A percentile compares a stretch with the other conserved stretches of the same genome.
Conservation (phyloP, 768 basidiomycete genomes). For the Suillus clintonianus region DNA sequence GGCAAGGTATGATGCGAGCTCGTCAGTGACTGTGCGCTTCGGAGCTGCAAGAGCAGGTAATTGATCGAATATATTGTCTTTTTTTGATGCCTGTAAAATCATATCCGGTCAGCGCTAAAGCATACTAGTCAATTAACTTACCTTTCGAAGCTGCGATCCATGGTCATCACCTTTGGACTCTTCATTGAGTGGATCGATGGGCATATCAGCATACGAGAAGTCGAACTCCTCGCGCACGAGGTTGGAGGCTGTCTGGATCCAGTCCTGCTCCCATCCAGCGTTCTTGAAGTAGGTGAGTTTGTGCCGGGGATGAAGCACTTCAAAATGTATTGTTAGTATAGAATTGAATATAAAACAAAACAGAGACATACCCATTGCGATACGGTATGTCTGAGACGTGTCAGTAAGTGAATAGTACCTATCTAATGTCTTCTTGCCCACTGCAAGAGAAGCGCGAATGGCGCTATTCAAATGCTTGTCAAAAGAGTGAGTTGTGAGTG, state of each 20-base stretch:
- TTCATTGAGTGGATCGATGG: neutral
- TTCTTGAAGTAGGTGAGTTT: conserved; percentile 32
- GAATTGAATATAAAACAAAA: no score
- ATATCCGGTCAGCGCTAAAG: no score
- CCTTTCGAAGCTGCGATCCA: neutral
- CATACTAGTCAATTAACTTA: no score
- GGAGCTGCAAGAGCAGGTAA: no score
- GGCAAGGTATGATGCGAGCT: neutral
- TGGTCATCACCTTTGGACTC: neutral
- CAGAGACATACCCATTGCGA: conserved; percentile 35
- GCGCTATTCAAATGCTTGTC: no score
- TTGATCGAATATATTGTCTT: conserved; percentile 30
- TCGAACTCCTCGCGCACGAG: conserved; percentile 20
- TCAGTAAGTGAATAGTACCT: conserved; percentile 27
- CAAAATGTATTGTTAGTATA: neutral
- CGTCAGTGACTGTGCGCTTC: no score
- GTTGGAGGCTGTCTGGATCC: conserved; percentile 24
- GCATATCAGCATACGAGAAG: conserved; percentile 1
- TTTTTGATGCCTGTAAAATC: neutral
- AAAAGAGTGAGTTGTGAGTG: conserved; percentile 13
- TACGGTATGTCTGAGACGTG: conserved; percentile 21
- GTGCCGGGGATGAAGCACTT: conserved; percentile 33
- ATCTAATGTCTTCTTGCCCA: conserved; percentile 25
- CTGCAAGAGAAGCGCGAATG: conserved; percentile 6
- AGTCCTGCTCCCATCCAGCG: conserved; percentile 25